Percentiles rank a stretch among this genome's conserved stretches.
These are phyloP conservation scores for Boletus sp. DNA, from an alignment of 1,284 basidiomycete genomes.

Conservation along the genomic window DNA sequence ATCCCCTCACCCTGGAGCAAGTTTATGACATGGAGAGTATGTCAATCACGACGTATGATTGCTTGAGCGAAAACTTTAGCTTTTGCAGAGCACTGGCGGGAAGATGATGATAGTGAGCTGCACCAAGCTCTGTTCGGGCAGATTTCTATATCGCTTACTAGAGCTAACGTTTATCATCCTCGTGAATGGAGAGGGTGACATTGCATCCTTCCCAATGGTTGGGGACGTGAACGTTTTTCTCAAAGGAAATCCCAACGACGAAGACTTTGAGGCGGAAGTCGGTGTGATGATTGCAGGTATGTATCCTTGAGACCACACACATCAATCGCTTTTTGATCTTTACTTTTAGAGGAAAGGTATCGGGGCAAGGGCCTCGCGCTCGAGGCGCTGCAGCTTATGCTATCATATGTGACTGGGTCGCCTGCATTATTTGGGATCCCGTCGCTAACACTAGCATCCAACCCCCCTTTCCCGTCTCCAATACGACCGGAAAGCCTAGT, in stretches of 20 bases:
- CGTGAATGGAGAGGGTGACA: conserved; percentile 38
- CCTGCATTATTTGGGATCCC: conserved; percentile 11
- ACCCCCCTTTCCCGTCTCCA: conserved; percentile 31
- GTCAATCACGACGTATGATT: conserved; percentile 32
- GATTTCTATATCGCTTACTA: conserved; percentile 29
- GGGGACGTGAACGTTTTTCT: conserved; percentile 94
- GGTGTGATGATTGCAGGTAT: conserved; percentile 87
- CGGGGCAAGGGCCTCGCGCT: conserved; percentile 64
- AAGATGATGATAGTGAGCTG: conserved; percentile 75
- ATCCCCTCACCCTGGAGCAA: conserved; percentile 76
- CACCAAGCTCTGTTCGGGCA: not conserved
- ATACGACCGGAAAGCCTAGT: conserved; percentile 44
- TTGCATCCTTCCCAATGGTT: conserved; percentile 65
- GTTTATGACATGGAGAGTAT: conserved; percentile 92
- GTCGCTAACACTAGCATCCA: conserved; percentile 1
- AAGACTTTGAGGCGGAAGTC: conserved; percentile 53
- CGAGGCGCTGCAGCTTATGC: conserved; percentile 63
- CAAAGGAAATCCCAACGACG: conserved; percentile 45
- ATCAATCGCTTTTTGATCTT: not conserved
- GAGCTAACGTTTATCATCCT: conserved; percentile 92
- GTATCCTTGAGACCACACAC: conserved; percentile 16
- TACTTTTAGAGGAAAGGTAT: conserved; percentile 50
- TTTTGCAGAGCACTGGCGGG: conserved; percentile 73
- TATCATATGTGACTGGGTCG: conserved; percentile 55
- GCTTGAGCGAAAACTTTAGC: not conserved